Conservation (phyloP, 1,284 basidiomycete genomes). For the Leccinum brunneo-olivaceum region DNA sequence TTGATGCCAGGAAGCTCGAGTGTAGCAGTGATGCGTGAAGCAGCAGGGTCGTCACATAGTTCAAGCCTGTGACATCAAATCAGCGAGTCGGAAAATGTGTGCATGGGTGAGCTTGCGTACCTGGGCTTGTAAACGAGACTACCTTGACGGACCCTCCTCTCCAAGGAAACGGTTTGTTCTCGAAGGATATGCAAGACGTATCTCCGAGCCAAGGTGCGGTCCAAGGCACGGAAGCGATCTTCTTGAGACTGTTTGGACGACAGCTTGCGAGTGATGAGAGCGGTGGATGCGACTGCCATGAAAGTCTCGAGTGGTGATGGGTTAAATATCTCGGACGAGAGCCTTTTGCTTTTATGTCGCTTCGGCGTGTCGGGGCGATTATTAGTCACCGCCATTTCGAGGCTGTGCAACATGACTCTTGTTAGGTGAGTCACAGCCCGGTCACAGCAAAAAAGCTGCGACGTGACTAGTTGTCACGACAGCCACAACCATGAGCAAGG, state of each 20-base stretch:
- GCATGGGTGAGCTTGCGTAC: slow-evolving; percentile 19
- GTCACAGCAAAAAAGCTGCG: neutral
- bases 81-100: slow-evolving; percentile 5
- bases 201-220: slow-evolving; percentile 29
- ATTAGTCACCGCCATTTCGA: too few species aligned
- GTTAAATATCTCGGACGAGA: too few species aligned
- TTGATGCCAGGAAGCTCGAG: slow-evolving; percentile 30
- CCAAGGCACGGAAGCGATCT: slow-evolving; percentile 29
- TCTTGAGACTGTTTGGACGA: slow-evolving; percentile 18
- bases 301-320: too few species aligned
- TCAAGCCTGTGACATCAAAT: slow-evolving; percentile 21
- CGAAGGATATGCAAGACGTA: slow-evolving; percentile 24
- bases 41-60: slow-evolving; percentile 28
- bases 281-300: slow-evolving; percentile 22
- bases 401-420: too few species aligned
- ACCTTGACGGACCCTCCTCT: slow-evolving; percentile 24
- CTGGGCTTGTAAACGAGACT: slow-evolving; percentile 30
- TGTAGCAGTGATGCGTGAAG: slow-evolving; percentile 24
- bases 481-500: slow-evolving; percentile 24
- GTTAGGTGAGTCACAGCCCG: neutral
- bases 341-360: too few species aligned
- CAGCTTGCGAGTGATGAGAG: slow-evolving; percentile 23
- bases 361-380: neutral
- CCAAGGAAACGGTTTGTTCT: slow-evolving; percentile 20
- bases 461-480: neutral